Conservation (phyloP, 768 basidiomycete genomes). For the Lactarius akahatsu region DNA sequence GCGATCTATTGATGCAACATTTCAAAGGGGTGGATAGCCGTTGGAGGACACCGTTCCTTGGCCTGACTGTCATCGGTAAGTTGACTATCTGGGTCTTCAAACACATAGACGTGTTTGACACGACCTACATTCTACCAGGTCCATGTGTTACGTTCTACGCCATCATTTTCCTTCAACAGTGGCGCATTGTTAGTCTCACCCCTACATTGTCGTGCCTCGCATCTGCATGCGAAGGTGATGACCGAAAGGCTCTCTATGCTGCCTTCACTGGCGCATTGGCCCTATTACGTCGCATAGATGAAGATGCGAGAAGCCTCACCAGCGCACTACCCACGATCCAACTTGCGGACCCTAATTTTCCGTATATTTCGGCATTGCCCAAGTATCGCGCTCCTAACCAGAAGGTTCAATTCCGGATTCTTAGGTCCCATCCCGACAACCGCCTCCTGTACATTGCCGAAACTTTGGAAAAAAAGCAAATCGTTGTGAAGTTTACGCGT, state of each 20-base stretch:
- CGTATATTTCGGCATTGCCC: neutral
- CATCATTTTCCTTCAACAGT: neutral
- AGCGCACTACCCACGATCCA: neutral
- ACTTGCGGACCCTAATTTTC: neutral
- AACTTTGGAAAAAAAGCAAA: neutral
- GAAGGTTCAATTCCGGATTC: neutral
- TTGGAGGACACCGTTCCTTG: neutral
- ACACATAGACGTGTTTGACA: neutral
- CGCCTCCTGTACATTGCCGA: constrained; percentile 4
- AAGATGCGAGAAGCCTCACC: neutral
- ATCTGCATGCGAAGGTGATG: neutral
- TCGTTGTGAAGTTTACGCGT: neutral
- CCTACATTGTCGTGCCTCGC: neutral
- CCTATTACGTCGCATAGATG: constrained; percentile 2
- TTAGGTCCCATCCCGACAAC: neutral
- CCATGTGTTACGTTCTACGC: neutral
- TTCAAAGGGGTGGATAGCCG: neutral
- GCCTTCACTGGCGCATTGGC: neutral
- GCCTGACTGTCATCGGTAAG: constrained; percentile 1
- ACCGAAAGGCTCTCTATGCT: neutral
- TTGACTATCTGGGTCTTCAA: neutral
- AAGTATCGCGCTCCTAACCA: neutral
- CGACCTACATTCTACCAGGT: neutral
- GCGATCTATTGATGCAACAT: neutral
- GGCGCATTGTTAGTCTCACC: neutral